Conservation (phyloP, 1,284 basidiomycete species). For the Pholiota adiposa region DNA sequence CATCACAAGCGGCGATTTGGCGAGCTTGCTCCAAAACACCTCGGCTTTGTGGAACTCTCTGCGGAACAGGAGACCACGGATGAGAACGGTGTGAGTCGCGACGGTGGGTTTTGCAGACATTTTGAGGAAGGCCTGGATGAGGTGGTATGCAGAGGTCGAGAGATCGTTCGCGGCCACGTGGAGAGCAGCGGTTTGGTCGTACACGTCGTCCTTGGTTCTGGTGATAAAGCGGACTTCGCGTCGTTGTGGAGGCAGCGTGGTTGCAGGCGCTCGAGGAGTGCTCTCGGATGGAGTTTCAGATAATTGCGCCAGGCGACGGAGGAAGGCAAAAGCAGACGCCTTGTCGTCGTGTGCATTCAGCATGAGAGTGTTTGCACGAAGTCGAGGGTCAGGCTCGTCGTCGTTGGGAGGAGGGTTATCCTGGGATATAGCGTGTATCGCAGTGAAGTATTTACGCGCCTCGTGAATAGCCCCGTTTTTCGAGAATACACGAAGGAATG, state of each 20-base stretch:
- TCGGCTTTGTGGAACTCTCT: slow-evolving; percentile 41
- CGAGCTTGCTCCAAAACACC: slow-evolving; percentile 49
- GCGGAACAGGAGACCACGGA: slow-evolving; percentile 55
- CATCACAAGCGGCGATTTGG: slow-evolving; percentile 39
- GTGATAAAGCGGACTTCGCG: slow-evolving; percentile 16
- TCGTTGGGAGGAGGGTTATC: slow-evolving; percentile 9
- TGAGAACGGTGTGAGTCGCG: slow-evolving; percentile 50
- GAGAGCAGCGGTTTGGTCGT: slow-evolving; percentile 40
- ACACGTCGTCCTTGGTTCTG: slow-evolving; percentile 29
- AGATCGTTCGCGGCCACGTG: slow-evolving; percentile 37
- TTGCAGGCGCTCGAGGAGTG: neutral
- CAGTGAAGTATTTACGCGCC: slow-evolving; percentile 41
- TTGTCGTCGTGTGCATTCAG: slow-evolving; percentile 44
- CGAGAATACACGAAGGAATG: slow-evolving; percentile 53
- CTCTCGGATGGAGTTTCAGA: neutral
- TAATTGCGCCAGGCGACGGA: slow-evolving; percentile 32
- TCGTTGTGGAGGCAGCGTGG: slow-evolving; percentile 2
- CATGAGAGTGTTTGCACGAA: slow-evolving; percentile 37
- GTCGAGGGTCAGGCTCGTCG: slow-evolving; percentile 18
- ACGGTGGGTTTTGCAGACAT: slow-evolving; percentile 40
- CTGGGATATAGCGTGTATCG: slow-evolving; percentile 35
- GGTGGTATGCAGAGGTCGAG: slow-evolving; percentile 28
- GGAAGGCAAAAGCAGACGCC: slow-evolving; percentile 51
- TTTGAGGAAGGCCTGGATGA: slow-evolving; percentile 44
- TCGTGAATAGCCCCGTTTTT: slow-evolving; percentile 44